Evolutionary conservation across 139 green algal species (phyloP), one percentile per base, ranked within the genome.

Genomic region (Prasinococcaceae sp.): DNA sequence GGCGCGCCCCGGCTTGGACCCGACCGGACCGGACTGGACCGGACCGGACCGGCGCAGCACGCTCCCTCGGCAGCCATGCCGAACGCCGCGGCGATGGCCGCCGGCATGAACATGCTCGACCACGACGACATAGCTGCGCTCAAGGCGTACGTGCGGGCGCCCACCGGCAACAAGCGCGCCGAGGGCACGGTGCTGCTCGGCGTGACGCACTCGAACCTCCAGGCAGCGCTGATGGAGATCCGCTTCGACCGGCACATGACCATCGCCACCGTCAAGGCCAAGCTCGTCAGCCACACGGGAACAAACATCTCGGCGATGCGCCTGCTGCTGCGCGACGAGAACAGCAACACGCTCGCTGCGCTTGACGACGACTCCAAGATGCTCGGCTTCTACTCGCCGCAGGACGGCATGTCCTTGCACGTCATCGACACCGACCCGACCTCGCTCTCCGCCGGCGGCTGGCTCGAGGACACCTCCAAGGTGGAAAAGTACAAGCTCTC

Each of bases 401-500:
- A 72, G n/a, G 71, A 94, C 53, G 83, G 81, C 17, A 63, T 62
- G 22, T 25, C 41, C 6, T 36, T 98, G 24, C 87, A 97, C 50
- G 61, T 98, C 30, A 71, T 86, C 12, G 92, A 99, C 62, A 76
- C 61, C 4, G 84, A 99, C 62, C 83, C 84, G 1, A 63, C 48
- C 14, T 96, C 86, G 0, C 39, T 82, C 3, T 84, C 76, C 12
- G 78, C 78, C 22, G 65, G 80, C 41, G 87, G 88, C 6, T 94
- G 89, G 86, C 75, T 99, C 55, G 92, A 99, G 60, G 92, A 99
- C 68, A 77, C 75, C 0, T 79, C 58, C 36, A 82, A 94, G 52
- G 88, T 98, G 32, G 58, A 92, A 29, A 99, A 99, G 76, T 99
- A 96, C 47, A 70, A 72, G 2, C 96, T 99, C 68, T 86, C 76